A percentile compares a stretch with the other conserved stretches of the same genome.
phyloP scores from a whole-genome alignment of 169 alveolate genomes.

The Perkinsus chesapeaki region DNA sequence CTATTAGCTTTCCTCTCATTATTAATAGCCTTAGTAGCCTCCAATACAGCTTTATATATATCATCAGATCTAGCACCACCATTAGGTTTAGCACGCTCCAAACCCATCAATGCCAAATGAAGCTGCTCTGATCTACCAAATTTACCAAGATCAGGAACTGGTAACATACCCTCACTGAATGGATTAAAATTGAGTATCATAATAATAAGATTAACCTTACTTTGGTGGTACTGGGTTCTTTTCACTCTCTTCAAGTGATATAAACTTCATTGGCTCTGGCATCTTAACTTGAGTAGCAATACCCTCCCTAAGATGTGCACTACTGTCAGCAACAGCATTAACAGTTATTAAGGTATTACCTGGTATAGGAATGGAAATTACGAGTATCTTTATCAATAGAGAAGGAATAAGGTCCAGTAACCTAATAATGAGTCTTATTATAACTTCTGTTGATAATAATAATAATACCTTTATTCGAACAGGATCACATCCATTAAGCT shows the following conservation, averaged over 20 bases:
- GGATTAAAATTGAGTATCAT: slow-evolving; percentile 59
- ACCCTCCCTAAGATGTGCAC: slow-evolving; percentile 61
- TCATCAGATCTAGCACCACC: not conserved
- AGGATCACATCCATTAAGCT: slow-evolving; percentile 82
- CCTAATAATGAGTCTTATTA: not conserved
- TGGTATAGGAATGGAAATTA: slow-evolving; percentile 8
- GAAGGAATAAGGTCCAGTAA: slow-evolving; percentile 6
- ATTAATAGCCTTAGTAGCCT: slow-evolving; percentile 49
- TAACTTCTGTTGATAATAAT: not conserved
- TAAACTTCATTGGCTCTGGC: slow-evolving; percentile 67
- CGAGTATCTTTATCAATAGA: not conserved
- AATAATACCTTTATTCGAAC: slow-evolving; percentile 50
- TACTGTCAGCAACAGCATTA: slow-evolving; percentile 17
- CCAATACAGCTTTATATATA: slow-evolving; percentile 33
- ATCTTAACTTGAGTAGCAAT: slow-evolving; percentile 78
- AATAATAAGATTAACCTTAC: not conserved
- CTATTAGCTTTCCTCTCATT: slow-evolving; percentile 32
- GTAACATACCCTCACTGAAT: slow-evolving; percentile 54
- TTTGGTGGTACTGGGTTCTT: not conserved
- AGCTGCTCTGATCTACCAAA: slow-evolving; percentile 92
- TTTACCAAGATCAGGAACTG: slow-evolving; percentile 84
- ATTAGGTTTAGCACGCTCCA: slow-evolving; percentile 18
- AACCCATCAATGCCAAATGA: slow-evolving; percentile 76
- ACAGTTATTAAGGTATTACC: slow-evolving; percentile 25
- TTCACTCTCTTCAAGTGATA: slow-evolving; percentile 51